Evolutionary conservation across 148 eudicot genomes (phyloP), one percentile per base, ranked within the genome.

Genomic region (Camellia granthamiana): DNA sequence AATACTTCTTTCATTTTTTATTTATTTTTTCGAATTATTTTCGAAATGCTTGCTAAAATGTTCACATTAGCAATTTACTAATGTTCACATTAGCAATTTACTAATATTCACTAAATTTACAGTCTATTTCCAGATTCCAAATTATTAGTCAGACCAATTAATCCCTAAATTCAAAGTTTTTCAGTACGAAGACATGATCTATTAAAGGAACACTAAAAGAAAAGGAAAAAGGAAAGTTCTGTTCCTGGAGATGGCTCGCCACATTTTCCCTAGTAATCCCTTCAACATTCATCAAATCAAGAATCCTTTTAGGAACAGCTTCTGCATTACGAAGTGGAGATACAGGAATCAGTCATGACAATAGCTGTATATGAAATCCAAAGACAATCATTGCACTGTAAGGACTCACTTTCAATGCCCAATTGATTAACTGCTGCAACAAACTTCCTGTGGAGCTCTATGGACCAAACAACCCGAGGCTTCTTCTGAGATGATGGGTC

Each of bases 181-280:
- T 15, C 16, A 2, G 63, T 16, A 15, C 21, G 38, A 79, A 47
- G 41, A 41, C 67, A 43, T 12, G 56, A 62, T 21, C n/a, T 56
- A 38, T 76, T 38, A 23, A 62, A 76, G n/a, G 38, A 76, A 62
- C 56, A 75, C 23, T 6, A 66, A 9, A 56, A 69, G 56, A 2
- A 61, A 58, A 56, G 71, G 3, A 14, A 14, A n/a, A 69, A 49
- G 75, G 69, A 62, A 71, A 64, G 47, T n/a, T 67, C 69, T 16
- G 79, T 78, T 73, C 99, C 97, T 95, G 99, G 66, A 95, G 92
- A 84, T 95, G 99, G 94, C 99, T 95, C 5, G 99, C 99, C 54
- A 95, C 97, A 56, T 95, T 93, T 84, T 95, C 99, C 81, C 99
- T 91, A 4, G 97, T 93, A 41, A 95, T 92, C 76, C 93, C 92